phyloP scores from a whole-genome alignment of 805 yeast species.

The Sungouiella thailandica region DNA sequence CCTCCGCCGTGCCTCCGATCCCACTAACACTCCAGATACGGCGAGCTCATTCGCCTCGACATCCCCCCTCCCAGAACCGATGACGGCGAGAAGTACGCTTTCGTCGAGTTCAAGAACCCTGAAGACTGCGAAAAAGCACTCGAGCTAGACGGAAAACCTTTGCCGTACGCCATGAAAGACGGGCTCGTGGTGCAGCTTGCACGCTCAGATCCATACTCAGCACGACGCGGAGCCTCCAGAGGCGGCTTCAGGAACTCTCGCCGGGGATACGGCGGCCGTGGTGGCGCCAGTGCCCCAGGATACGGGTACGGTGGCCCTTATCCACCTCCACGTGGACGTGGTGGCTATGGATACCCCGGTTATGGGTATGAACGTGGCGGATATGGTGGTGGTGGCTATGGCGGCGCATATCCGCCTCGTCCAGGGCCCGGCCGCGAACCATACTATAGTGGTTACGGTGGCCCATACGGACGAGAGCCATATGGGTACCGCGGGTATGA shows the following conservation, averaged over 20 bases:
- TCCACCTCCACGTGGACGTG: slow-evolving; percentile 15
- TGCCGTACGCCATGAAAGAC: slow-evolving; percentile 36
- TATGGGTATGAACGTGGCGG: slow-evolving; percentile 20
- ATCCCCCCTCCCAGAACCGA: slow-evolving; percentile 59
- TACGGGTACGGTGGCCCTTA: slow-evolving; percentile 17
- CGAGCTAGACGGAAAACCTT: slow-evolving; percentile 40
- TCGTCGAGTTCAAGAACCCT: slow-evolving; percentile 51
- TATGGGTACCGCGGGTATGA: slow-evolving; percentile 14
- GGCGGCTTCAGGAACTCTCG: slow-evolving; percentile 14
- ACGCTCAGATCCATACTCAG: slow-evolving; percentile 46
- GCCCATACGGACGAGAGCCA: slow-evolving; percentile 11
- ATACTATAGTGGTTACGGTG: slow-evolving; percentile 8
- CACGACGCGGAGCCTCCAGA: slow-evolving; percentile 25
- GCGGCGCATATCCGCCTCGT: slow-evolving; percentile 8
- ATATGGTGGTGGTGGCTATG: slow-evolving; percentile 17
- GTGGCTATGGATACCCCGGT: slow-evolving; percentile 18
- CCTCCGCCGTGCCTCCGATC: slow-evolving; percentile 3
- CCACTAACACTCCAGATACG: slow-evolving; percentile 35
- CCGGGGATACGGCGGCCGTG: slow-evolving; percentile 11
- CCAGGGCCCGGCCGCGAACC: slow-evolving; percentile 16
- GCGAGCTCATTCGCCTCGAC: slow-evolving; percentile 53
- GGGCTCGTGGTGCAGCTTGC: slow-evolving; percentile 53
- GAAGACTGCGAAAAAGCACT: slow-evolving; percentile 55
- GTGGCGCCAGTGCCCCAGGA: slow-evolving; percentile 17
- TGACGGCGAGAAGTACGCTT: slow-evolving; percentile 58